These are phyloP conservation scores for Macroventuria anomochaeta DNA, from an alignment of 2,329 filamentous ascomycete species.

Conservation along the genomic window DNA sequence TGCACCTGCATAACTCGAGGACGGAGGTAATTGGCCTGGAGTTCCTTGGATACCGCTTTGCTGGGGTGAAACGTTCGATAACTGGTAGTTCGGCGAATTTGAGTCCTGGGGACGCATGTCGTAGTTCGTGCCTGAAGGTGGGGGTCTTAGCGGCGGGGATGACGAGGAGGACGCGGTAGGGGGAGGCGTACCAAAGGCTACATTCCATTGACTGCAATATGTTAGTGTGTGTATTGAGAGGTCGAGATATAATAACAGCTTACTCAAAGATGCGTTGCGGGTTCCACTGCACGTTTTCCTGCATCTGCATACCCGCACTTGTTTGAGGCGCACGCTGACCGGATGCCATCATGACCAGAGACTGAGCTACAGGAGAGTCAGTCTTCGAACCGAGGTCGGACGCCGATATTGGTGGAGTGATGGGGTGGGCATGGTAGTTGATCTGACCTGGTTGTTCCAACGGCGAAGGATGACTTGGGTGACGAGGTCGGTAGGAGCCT, in stretches of 20 bases:
- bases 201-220: slow-evolving; percentile 82
- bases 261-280: slow-evolving; percentile 89
- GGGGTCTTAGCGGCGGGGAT: slow-evolving; percentile 54
- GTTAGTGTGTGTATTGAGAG: slow-evolving; percentile 20
- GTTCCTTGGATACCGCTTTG: slow-evolving; percentile 38
- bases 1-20: slow-evolving; percentile 43
- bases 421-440: slow-evolving; percentile 72
- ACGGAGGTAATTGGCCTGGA: slow-evolving; percentile 41
- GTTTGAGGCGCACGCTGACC: slow-evolving; percentile 60
- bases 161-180: slow-evolving; percentile 52
- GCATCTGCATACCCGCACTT: slow-evolving; percentile 63
- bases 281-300: slow-evolving; percentile 77
- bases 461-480: slow-evolving; percentile 55
- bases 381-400: slow-evolving; percentile 75
- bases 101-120: slow-evolving; percentile 48
- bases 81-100: slow-evolving; percentile 41
- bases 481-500: slow-evolving; percentile 58
- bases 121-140: slow-evolving; percentile 49
- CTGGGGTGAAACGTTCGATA: slow-evolving; percentile 46
- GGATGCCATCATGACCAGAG: slow-evolving; percentile 72
- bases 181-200: slow-evolving; percentile 78
- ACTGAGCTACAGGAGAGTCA: slow-evolving; percentile 76
- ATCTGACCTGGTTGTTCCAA: slow-evolving; percentile 64
- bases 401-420: slow-evolving; percentile 80
- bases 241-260: slow-evolving; percentile 49